Conservation (phyloP, 192 early-diverging fungal species). For the Entomortierella parvispora region DNA sequence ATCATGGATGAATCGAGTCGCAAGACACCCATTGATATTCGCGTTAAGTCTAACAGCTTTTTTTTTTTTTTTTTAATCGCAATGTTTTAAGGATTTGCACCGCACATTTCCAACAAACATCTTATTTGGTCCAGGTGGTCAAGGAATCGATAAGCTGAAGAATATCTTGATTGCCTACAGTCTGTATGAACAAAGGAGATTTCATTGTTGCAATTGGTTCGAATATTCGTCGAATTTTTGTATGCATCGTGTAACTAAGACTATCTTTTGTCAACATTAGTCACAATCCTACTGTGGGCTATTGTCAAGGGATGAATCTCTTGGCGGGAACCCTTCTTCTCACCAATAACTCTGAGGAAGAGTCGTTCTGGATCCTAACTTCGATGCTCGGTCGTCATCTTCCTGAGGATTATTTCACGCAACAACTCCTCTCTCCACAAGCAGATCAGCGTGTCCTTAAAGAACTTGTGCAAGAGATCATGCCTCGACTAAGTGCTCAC, state of each 20-base stretch:
- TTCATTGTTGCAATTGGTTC: too few relatives aligned
- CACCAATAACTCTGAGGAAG: conserved; percentile 56
- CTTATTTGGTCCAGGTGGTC: conserved; percentile 46
- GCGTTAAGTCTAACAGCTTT: too few relatives aligned
- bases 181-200: conserved; percentile 29
- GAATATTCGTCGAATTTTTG: too few relatives aligned
- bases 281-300: conserved; percentile 57
- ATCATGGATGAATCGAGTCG: too few relatives aligned
- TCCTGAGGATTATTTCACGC: conserved; percentile 58
- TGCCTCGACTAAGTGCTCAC: conserved; percentile 58
- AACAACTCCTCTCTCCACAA: conserved; percentile 61
- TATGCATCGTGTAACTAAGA: too few relatives aligned
- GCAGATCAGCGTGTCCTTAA: conserved; percentile 64
- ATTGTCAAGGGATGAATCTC: conserved; percentile 71
- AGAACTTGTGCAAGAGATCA: conserved; percentile 55
- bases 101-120: conserved; percentile 50
- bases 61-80: too few relatives aligned
- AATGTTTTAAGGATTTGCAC: conserved; percentile 30
- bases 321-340: conserved; percentile 59
- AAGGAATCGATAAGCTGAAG: conserved; percentile 48
- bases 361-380: conserved; percentile 57
- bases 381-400: conserved; percentile 59
- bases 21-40: too few relatives aligned
- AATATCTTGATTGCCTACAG: conserved; percentile 48
- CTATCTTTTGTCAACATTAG: neutral